A percentile compares a stretch with the other conserved stretches of the same genome.
Conservation (phyloP, 2,329 filamentous ascomycete genomes). For the Tolypocladium tropicale region DNA sequence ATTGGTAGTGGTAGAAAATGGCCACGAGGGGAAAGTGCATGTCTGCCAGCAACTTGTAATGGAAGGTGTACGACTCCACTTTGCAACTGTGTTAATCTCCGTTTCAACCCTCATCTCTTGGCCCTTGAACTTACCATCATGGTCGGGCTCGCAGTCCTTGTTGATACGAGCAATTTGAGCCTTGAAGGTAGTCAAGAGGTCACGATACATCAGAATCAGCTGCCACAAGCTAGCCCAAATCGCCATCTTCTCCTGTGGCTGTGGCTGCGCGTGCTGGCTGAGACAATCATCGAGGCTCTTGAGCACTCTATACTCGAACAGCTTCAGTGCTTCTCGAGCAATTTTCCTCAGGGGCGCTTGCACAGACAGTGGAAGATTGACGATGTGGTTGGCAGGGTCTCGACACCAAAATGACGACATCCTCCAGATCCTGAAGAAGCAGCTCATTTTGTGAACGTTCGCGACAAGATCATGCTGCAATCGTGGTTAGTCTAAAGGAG, state of each 20-base stretch:
- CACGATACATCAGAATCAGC: constrained; percentile 36
- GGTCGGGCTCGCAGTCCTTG: constrained; percentile 9
- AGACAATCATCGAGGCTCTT: constrained; percentile 28
- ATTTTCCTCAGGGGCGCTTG: constrained; percentile 29
- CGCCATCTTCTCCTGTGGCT: constrained; percentile 28
- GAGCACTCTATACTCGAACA: constrained; percentile 27
- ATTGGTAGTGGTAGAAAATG: constrained; percentile 30
- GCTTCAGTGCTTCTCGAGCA: constrained; percentile 25
- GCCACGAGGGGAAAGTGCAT: constrained; percentile 26
- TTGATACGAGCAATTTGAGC: constrained; percentile 14
- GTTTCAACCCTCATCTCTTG: no score
- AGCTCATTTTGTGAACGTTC: constrained; percentile 35
- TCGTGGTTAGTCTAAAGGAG: constrained; percentile 8
- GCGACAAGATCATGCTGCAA: constrained; percentile 29
- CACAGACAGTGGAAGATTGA: constrained; percentile 26
- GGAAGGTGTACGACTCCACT: constrained; percentile 9
- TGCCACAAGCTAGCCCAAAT: constrained; percentile 40
- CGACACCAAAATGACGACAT: constrained; percentile 30
- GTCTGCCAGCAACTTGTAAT: constrained; percentile 19
- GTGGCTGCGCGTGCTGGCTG: constrained; percentile 26
- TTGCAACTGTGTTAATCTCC: background rate
- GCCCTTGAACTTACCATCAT: constrained; percentile 5
- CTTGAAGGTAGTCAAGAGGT: constrained; percentile 24
- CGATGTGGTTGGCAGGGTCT: constrained; percentile 25
- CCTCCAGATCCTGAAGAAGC: constrained; percentile 40